Evolutionary conservation across 805 yeast species (phyloP), one percentile per base, ranked within the genome.

Genomic region (Ogataea saltuana): DNA sequence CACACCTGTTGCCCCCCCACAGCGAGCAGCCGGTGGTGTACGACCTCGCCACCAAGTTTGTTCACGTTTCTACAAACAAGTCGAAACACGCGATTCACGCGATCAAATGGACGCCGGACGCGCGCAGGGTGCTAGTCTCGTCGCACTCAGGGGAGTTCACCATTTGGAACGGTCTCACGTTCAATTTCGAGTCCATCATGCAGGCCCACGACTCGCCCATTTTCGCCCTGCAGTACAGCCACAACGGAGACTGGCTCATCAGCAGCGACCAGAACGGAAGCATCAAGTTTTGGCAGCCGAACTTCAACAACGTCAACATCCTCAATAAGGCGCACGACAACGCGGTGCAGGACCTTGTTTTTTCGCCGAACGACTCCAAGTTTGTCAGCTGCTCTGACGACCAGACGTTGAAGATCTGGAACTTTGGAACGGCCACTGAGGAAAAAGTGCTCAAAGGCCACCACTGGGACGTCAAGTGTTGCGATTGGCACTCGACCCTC

Each of bases 391-490:
- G 95, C 52, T 85, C 95, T 15, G 99, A 93, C 66, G 99, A 93
- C 64, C 85, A 88, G 39, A 76, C 84, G 5, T 70, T 91, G 48
- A 95, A 93, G 61, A 83, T 93, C 28, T 93, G 98, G 97, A 88
- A 90, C 65, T 93, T 93, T 67, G 84, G 87, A 59, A 87, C 85
- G 58, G 93, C 93, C 27, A 70, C 76, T 45, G 93, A 88, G 54
- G 99, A 93, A 60, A 68, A 86, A 36, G 72, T 79, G 0, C 70
- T 93, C 42, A 75, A 81, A 18, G 98, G 98, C 2, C 99, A 93
- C 66, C 96, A 95, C 62, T 93, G 99, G 99, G 99, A 93, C 65
- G 97, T 93, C 17, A 93, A 93, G 61, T 81, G 90, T 42, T 87
- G 95, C 41, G 98, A 93, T 64, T 93, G 99, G 99, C 99, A 93